These are phyloP conservation scores for Sarocladium brachiariae DNA, from an alignment of 2,329 filamentous ascomycete genomes.

Conservation along the genomic window DNA sequence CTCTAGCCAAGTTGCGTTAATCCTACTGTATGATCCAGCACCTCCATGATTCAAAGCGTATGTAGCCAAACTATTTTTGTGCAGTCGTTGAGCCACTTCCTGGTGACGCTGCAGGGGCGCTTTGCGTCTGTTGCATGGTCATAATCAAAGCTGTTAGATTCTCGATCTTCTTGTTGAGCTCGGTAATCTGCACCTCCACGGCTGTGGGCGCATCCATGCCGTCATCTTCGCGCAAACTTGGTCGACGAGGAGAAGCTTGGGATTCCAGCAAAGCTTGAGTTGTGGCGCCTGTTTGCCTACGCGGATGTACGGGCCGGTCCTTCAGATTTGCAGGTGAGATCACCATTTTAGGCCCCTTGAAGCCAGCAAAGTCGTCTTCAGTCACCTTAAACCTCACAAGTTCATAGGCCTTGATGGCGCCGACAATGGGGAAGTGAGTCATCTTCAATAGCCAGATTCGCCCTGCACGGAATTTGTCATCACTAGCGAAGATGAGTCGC, in stretches of 20 bases:
- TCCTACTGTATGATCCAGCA: too few species aligned
- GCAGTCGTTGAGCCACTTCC: too few species aligned
- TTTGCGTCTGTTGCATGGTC: constrained; percentile 35
- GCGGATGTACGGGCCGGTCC: neutral
- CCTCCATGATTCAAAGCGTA: too few species aligned
- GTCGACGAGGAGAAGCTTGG: neutral
- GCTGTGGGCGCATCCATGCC: constrained; percentile 31
- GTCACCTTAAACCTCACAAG: constrained; percentile 33
- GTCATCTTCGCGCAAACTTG: constrained; percentile 21
- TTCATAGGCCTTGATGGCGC: constrained; percentile 63
- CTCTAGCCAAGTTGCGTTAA: too few species aligned
- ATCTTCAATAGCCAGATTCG: constrained; percentile 57
- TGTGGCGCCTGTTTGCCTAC: neutral
- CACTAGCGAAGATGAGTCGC: constrained; percentile 58
- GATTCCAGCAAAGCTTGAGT: neutral
- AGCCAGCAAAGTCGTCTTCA: constrained; percentile 39
- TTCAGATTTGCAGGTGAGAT: constrained; percentile 11
- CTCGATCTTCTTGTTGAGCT: constrained; percentile 52
- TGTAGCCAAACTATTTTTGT: too few species aligned
- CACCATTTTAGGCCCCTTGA: constrained; percentile 35
- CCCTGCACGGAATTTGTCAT: constrained; percentile 53
- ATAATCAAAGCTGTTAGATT: constrained; percentile 47
- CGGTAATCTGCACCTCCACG: constrained; percentile 45
- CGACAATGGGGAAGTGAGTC: constrained; percentile 62
- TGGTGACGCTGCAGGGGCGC: neutral